These are phyloP conservation scores for Neurospora pannonica DNA, from an alignment of 495 filamentous ascomycete species.

Conservation along the genomic window DNA sequence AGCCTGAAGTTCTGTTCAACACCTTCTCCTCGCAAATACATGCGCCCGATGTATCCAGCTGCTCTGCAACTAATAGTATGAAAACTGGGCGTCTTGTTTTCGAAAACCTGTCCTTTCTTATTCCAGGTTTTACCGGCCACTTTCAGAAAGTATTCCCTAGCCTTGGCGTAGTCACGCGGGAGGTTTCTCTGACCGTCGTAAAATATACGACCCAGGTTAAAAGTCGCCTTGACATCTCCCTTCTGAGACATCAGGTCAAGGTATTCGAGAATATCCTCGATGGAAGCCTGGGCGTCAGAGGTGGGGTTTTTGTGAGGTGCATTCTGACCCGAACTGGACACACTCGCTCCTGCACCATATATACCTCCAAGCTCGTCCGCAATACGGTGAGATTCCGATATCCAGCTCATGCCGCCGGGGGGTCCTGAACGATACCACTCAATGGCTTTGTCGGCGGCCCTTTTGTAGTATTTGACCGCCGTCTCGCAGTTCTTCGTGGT, in stretches of 20 bases:
- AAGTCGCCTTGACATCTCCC: constrained; percentile 85
- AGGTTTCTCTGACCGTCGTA: constrained; percentile 80
- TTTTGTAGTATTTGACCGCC: constrained; percentile 81
- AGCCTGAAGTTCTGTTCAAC: constrained; percentile 67
- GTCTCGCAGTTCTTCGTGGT: constrained; percentile 77
- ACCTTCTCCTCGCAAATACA: constrained; percentile 89
- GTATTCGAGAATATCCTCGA: constrained; percentile 93
- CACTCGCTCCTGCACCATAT: constrained; percentile 90
- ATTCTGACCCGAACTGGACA: constrained; percentile 81
- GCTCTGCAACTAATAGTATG: constrained; percentile 84
- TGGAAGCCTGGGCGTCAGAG: constrained; percentile 66
- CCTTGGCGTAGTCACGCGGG: constrained; percentile 59
- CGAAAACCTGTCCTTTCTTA: constrained; percentile 41
- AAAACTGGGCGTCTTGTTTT: constrained; percentile 42
- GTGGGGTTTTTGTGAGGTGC: constrained; percentile 59
- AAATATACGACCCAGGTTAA: constrained; percentile 76
- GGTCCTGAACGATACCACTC: constrained; percentile 77
- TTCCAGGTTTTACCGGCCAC: constrained; percentile 80
- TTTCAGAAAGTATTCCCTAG: constrained; percentile 72
- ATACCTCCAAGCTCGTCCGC: constrained; percentile 88
- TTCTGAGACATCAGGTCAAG: constrained; percentile 89
- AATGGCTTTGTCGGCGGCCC: constrained; percentile 88
- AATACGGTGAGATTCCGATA: constrained; percentile 64
- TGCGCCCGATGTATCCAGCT: constrained; percentile 83
- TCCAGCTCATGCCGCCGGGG: constrained; percentile 74